These are phyloP conservation scores for Xylariaceae sp. DNA, from an alignment of 2,329 filamentous ascomycete species.

Conservation along the genomic window DNA sequence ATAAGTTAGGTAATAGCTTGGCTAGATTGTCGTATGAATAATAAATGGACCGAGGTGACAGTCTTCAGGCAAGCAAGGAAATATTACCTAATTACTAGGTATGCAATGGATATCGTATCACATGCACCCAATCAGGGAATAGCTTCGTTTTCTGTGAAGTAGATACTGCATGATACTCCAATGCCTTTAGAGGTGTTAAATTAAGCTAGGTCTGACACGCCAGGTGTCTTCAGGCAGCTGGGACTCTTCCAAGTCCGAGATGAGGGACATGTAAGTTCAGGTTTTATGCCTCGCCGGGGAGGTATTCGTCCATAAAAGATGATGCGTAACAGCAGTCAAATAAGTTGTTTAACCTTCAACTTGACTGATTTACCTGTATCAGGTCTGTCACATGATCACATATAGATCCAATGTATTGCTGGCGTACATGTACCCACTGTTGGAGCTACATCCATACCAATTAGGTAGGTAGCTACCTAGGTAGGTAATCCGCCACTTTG, in stretches of 20 bases:
- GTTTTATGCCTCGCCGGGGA: not conserved
- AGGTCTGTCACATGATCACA: too few species aligned
- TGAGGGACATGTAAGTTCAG: not conserved
- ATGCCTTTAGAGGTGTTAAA: not conserved
- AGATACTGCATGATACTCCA: constrained; percentile 6
- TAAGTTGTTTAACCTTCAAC: not conserved
- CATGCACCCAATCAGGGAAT: constrained; percentile 1
- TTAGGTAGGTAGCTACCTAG: too few species aligned
- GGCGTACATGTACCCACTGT: too few species aligned
- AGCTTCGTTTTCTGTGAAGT: constrained; percentile 5
- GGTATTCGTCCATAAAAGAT: not conserved
- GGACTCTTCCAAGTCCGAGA: not conserved
- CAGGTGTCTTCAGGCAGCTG: not conserved
- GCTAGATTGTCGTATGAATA: constrained; percentile 4
- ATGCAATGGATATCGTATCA: constrained; percentile 1
- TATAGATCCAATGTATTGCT: too few species aligned
- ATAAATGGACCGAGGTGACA: not conserved
- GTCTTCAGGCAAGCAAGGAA: not conserved
- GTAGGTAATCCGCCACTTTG: too few species aligned
- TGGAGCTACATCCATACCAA: too few species aligned
- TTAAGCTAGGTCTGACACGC: not conserved
- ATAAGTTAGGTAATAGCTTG: not conserved
- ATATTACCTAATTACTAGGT: constrained; percentile 1
- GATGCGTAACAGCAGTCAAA: not conserved
- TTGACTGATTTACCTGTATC: too few species aligned